Conservation (phyloP, 306 rosid species). For the Canavalia gladiata region DNA sequence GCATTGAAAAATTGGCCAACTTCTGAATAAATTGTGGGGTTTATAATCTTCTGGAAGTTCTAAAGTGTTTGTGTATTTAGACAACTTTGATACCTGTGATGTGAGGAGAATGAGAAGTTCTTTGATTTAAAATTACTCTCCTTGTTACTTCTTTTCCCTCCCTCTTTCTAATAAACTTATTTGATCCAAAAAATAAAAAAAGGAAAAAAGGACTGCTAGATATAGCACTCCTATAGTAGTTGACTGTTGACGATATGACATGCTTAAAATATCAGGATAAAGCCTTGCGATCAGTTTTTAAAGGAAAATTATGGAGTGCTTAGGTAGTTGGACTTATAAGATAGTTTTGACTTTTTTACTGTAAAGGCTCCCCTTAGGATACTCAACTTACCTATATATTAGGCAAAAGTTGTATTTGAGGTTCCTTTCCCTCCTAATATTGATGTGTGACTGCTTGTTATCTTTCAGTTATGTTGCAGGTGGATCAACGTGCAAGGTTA, state of each 20-base stretch:
- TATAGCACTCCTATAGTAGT: not conserved
- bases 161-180: not conserved
- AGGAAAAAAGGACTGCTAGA: not conserved
- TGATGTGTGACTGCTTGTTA: slow-evolving; percentile 45
- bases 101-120: slow-evolving; percentile 17
- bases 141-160: not conserved
- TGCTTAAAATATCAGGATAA: slow-evolving; percentile 5
- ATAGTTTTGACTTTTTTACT: not conserved
- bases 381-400: slow-evolving; percentile 15
- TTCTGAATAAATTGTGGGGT: not conserved
- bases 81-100: slow-evolving; percentile 13
- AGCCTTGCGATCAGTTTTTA: not conserved
- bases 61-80: not conserved
- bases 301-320: not conserved
- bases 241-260: not conserved
- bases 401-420: not conserved
- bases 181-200: not conserved
- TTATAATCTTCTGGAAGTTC: not conserved
- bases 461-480: slow-evolving; percentile 65
- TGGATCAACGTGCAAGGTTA: slow-evolving; percentile 53
- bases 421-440: slow-evolving; percentile 33
- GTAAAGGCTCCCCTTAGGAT: slow-evolving; percentile 4
- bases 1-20: slow-evolving; percentile 9
- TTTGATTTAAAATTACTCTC: not conserved
- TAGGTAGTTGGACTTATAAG: not conserved